Base-by-base conservation (phyloP, 345 rosid species). In the Chamaenerion angustifolium region DNA sequence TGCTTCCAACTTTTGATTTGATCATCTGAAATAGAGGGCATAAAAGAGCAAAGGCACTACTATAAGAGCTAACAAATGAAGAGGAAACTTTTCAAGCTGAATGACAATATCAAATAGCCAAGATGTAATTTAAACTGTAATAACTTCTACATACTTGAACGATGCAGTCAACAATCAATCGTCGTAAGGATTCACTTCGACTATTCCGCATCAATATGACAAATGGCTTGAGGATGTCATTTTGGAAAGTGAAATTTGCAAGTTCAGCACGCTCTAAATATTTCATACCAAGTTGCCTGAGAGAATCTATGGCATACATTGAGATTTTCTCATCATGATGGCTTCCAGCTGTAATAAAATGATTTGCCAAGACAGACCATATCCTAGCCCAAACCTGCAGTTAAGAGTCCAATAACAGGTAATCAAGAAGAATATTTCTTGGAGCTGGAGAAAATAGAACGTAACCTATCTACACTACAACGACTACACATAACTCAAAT, bases 261-360 rank as follows among this genome's bases (percentile, higher is more conserved):
- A 87, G 89, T 61, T 87, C 96, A 47, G 87, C 83, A 35, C 94
- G 87, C 63, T 83, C 96, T 76, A 87, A 62, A 62, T 87, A 87
- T 67, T 87, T 87, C 90, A 87, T 77, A 17, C 89, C 83, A 47
- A 87, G 94, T 81, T 87, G 96, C 71, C 94, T 74, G 23, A 87
- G 78, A 64, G 96, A 87, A 81, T 87, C 96, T 67, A 87, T 83
- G 66, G 96, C 85, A 64, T 87, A 83, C 96, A 81, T 87, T 3
- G 94, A 83, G 72, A 87, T 79, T 75, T 87, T 87, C 75, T 83
- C 83, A 68, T 87, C 96, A 49, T 52, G 85, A 69, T 87, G 94
- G 67, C 94, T 87, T 50, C 96, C 96, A 43, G 96, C 96, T 64
- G 86, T 64, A 61, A 87, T 83, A 61, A 87, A 87, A 83, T 87